Percentiles rank a stretch among this genome's conserved stretches.
These are phyloP conservation scores for Russula olivacea DNA, from an alignment of 768 basidiomycete genomes.

Conservation along the genomic window DNA sequence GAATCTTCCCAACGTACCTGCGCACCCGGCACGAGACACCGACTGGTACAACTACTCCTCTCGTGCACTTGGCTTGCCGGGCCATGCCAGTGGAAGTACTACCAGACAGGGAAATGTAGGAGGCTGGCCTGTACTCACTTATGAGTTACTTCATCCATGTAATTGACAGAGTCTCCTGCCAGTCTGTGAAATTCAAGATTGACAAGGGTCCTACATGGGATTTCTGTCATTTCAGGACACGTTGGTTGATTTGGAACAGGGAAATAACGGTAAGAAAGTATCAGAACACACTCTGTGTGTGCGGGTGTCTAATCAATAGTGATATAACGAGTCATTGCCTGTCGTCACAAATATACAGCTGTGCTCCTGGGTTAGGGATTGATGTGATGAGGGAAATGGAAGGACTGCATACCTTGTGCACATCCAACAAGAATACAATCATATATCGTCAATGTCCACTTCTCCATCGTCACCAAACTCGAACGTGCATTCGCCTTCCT, in stretches of 20 bases:
- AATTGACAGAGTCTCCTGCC: too few species aligned
- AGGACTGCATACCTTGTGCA: constrained; percentile 23
- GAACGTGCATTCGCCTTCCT: constrained; percentile 83
- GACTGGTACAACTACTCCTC: too few species aligned
- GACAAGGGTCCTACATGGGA: too few species aligned
- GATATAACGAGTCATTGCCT: constrained; percentile 17
- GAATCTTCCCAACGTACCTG: too few species aligned
- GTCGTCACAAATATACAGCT: constrained; percentile 23
- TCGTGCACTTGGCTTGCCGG: too few species aligned
- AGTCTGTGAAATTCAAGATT: too few species aligned
- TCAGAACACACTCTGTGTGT: constrained; percentile 8
- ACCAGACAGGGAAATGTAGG: too few species aligned
- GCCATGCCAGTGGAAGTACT: too few species aligned
- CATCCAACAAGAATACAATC: constrained; percentile 29
- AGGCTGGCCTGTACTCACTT: too few species aligned
- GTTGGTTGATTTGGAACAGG: neutral
- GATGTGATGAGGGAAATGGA: neutral
- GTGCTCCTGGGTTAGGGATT: neutral
- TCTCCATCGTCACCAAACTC: constrained; percentile 88
- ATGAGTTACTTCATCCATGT: too few species aligned
- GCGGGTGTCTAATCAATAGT: constrained; percentile 22
- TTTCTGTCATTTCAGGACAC: neutral
- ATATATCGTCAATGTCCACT: constrained; percentile 88
- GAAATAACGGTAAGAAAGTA: neutral
- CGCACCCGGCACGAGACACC: too few species aligned